Base-by-base conservation (phyloP, 257 asterid genomes). In the Fraxinus excelsior region DNA sequence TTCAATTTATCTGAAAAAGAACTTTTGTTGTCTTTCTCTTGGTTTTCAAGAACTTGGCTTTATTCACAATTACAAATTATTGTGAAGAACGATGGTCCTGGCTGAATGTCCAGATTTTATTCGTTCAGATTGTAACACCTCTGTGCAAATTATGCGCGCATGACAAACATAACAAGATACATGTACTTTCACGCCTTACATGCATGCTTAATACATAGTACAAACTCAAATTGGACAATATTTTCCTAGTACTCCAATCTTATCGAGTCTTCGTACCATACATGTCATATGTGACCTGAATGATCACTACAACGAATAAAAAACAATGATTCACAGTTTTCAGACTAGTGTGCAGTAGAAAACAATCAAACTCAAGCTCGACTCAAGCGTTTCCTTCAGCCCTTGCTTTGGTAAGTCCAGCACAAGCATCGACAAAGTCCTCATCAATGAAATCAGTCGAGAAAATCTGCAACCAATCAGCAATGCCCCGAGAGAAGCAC, bases 361-460 rank as follows among this genome's bases (percentile, higher is more conserved):
- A 29, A 31, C n/a, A 1, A 32, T 35, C 73, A 42, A 71, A 60
- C 73, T 66, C 42, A 40, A 72, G 28, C 80, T 19, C 13, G 78
- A 71, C 65, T 84, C 81, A 90, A 25, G 80, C 84, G 37, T 84
- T 87, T 5, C 97, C 96, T 44, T 89, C 91, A 56, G 82, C 83
- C 88, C 97, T 82, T 28, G 98, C 97, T 21, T 77, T 60, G 0
- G 98, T 93, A 32, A 93, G 72, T 2, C 91, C 97, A 1, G 78
- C 88, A 80, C 98, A 96, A 0, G 97, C 97, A 85, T 91, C 96
- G n/a, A 96, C 98, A 76, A 96, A 92, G 82, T 91, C 99, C 38
- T 70, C 92, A 60, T 87, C 89, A 19, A 95, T 93, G 2, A 95
- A 95, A 80, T 92, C 97, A 5, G 98, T 93, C 0, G 99, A 92